phyloP scores from a whole-genome alignment of 2,329 filamentous ascomycete genomes.

The Aspergillus pseudoterreus region DNA sequence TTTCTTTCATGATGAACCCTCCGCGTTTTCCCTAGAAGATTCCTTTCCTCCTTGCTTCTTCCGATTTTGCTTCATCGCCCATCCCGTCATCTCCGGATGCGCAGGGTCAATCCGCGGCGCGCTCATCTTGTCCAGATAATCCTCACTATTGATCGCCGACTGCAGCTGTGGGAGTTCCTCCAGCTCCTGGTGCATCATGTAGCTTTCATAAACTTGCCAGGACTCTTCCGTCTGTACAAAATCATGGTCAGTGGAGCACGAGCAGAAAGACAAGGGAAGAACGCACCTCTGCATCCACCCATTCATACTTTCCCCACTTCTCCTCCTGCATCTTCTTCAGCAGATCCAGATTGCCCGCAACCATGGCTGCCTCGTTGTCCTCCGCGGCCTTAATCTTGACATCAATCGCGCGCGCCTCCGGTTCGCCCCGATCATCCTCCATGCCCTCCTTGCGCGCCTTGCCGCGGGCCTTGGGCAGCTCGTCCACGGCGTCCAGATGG shows the following conservation, averaged over 20 bases:
- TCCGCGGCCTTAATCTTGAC: conserved; percentile 78
- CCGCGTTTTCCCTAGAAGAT: too few species aligned
- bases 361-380: conserved; percentile 60
- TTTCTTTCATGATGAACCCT: not conserved
- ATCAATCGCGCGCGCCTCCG: conserved; percentile 72
- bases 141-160: conserved; percentile 54
- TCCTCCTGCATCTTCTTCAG: conserved; percentile 78
- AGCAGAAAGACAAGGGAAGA: not conserved
- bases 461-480: conserved; percentile 50
- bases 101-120: conserved; percentile 48
- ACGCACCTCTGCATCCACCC: conserved; percentile 69
- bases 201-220: conserved; percentile 72
- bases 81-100: conserved; percentile 40
- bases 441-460: conserved; percentile 37
- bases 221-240: conserved; percentile 56
- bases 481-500: conserved; percentile 80
- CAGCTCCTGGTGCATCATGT: conserved; percentile 57
- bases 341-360: conserved; percentile 70
- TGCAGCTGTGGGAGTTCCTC: conserved; percentile 47
- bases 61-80: conserved; percentile 43
- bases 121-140: conserved; percentile 63
- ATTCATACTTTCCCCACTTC: conserved; percentile 73
- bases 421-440: conserved; percentile 44
- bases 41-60: conserved; percentile 25
- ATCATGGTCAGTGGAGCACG: too few species aligned